Evolutionary conservation across 805 yeast genomes (phyloP).

Genomic region (Starmera caribaea): DNA sequence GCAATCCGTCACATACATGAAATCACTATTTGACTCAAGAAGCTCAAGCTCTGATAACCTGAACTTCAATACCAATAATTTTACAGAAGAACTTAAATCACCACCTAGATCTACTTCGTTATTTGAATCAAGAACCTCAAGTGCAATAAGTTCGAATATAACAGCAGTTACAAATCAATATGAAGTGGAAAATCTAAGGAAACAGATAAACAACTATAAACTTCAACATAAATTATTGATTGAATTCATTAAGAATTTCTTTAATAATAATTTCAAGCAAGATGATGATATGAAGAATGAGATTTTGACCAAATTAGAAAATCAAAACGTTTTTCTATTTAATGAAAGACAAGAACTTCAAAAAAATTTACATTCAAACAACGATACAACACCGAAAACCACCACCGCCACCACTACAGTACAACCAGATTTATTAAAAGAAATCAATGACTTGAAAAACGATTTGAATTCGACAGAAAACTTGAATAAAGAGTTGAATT

Average conservation of each 20-base stretch:
- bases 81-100: constrained; percentile 2
- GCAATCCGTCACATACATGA: constrained; percentile 12
- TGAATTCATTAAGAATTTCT: constrained; percentile 18
- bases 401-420: too few relatives aligned
- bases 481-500: constrained; percentile 14
- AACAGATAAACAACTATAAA: constrained; percentile 32
- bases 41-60: background rate
- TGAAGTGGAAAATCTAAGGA: constrained; percentile 29
- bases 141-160: constrained; percentile 1
- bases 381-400: background rate
- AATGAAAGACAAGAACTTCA: constrained; percentile 11
- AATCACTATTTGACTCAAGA: constrained; percentile 12
- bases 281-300: constrained; percentile 12
- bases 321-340: constrained; percentile 11
- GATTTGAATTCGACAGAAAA: constrained; percentile 16
- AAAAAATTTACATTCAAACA: constrained; percentile 6
- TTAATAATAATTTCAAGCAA: constrained; percentile 11
- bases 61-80: background rate
- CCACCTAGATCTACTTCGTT: constrained; percentile 12
- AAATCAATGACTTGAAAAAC: constrained; percentile 17
- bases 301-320: constrained; percentile 13
- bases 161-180: constrained; percentile 5
- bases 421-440: constrained; percentile 11
- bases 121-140: constrained; percentile 8
- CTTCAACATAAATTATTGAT: constrained; percentile 23